Conservation (phyloP, 2,329 filamentous ascomycete species). For the Penicillium sp. region DNA sequence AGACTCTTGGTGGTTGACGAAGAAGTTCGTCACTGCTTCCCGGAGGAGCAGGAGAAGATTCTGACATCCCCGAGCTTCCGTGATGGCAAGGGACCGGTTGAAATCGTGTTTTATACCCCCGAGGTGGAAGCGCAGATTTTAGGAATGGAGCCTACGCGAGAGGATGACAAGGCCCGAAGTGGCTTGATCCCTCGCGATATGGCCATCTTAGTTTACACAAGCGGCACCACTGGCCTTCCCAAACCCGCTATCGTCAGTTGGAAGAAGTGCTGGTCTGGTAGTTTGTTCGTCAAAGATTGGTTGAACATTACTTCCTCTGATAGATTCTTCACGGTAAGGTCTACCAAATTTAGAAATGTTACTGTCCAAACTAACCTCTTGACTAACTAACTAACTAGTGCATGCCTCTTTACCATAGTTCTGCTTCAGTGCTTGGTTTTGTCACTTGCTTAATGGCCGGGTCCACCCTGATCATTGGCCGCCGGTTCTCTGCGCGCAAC, state of each 20-base stretch:
- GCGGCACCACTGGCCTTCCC: slow-evolving; percentile 79
- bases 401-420: slow-evolving; percentile 88
- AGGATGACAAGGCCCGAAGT: slow-evolving; percentile 58
- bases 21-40: slow-evolving; percentile 56
- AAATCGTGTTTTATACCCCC: slow-evolving; percentile 62
- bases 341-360: neutral
- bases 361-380: slow-evolving; percentile 7
- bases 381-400: slow-evolving; percentile 60
- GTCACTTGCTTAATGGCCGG: slow-evolving; percentile 60
- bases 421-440: slow-evolving; percentile 70
- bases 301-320: slow-evolving; percentile 62
- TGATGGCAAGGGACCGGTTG: slow-evolving; percentile 49
- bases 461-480: slow-evolving; percentile 68
- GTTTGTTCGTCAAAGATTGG: slow-evolving; percentile 55
- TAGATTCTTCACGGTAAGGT: slow-evolving; percentile 69
- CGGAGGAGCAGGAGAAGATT: slow-evolving; percentile 41
- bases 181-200: slow-evolving; percentile 57
- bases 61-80: slow-evolving; percentile 44
- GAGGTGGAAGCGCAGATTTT: slow-evolving; percentile 58
- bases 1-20: slow-evolving; percentile 71
- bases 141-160: slow-evolving; percentile 54
- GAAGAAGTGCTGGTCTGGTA: slow-evolving; percentile 61
- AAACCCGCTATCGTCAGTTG: slow-evolving; percentile 77
- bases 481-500: slow-evolving; percentile 72
- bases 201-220: slow-evolving; percentile 78